These are phyloP conservation scores for Adansonia gregorii DNA, from an alignment of 441 rosid genomes.

Conservation along the genomic window DNA sequence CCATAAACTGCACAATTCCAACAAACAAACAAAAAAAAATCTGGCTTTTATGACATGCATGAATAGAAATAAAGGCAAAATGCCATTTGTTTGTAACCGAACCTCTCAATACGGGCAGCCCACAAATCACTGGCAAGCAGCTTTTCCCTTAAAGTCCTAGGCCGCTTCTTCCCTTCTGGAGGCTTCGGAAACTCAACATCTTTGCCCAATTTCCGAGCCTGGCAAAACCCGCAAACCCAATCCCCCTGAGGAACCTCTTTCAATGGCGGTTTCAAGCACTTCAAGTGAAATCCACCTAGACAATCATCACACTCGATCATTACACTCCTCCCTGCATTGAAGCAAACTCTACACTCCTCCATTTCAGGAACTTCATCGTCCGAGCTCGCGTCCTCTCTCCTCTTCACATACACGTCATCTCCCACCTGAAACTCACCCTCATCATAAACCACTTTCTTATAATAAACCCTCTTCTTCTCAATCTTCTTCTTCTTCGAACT, in stretches of 20 bases:
- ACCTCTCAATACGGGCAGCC: slow-evolving; percentile 87
- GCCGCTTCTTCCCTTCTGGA: slow-evolving; percentile 62
- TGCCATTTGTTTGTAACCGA: background rate
- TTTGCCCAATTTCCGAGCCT: slow-evolving; percentile 60
- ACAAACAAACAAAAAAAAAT: slow-evolving; percentile 3
- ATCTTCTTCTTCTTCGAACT: slow-evolving; percentile 27
- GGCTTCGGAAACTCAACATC: slow-evolving; percentile 54
- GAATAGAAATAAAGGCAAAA: background rate
- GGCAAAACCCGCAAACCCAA: slow-evolving; percentile 82
- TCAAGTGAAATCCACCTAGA: slow-evolving; percentile 90
- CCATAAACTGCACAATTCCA: slow-evolving; percentile 61
- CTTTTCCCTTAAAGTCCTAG: slow-evolving; percentile 86
- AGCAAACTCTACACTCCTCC: slow-evolving; percentile 89
- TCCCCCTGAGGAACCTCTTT: slow-evolving; percentile 83
- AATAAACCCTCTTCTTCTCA: slow-evolving; percentile 60
- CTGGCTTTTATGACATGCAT: slow-evolving; percentile 9
- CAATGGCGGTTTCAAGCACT: slow-evolving; percentile 84
- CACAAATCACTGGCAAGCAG: slow-evolving; percentile 85
- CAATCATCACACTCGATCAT: slow-evolving; percentile 95
- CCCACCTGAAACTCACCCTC: slow-evolving; percentile 76
- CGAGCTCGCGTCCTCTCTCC: slow-evolving; percentile 70
- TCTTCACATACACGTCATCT: slow-evolving; percentile 83
- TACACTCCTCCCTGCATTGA: slow-evolving; percentile 55
- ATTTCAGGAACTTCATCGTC: slow-evolving; percentile 66
- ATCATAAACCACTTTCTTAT: slow-evolving; percentile 71